These are phyloP conservation scores for Arthroderma sp. DNA, from an alignment of 2,329 filamentous ascomycete genomes.

Conservation along the genomic window DNA sequence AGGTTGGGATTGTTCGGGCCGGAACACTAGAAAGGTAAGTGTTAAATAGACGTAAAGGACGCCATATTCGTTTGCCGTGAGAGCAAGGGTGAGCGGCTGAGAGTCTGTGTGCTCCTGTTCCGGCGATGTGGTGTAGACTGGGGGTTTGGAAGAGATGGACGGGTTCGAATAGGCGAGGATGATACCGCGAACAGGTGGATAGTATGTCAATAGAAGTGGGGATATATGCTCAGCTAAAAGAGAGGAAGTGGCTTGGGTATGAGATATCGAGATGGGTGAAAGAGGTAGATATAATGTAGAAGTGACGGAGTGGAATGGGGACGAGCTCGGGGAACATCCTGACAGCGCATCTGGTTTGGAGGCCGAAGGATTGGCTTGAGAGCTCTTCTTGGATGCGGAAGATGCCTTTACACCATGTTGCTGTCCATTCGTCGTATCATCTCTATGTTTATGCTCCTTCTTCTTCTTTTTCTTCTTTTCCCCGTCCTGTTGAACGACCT, in stretches of 20 bases:
- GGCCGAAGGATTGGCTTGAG: conserved; percentile 14
- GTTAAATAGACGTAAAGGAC: conserved; percentile 81
- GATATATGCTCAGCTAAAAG: conserved; percentile 49
- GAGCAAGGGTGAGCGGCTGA: conserved; percentile 29
- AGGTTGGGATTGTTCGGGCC: conserved; percentile 57
- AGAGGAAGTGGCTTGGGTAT: conserved; percentile 41
- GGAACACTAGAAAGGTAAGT: conserved; percentile 72
- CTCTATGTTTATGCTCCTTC: conserved; percentile 6
- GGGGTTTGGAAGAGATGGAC: conserved; percentile 28
- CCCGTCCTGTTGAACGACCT: conserved; percentile 13
- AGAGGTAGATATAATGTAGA: conserved; percentile 58
- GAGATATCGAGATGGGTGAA: conserved; percentile 41
- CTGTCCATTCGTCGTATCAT: too few relatives aligned
- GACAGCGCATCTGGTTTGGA: conserved; percentile 6
- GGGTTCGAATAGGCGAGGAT: conserved; percentile 41
- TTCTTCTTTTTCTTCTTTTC: conserved; percentile 21
- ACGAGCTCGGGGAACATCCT: conserved; percentile 20
- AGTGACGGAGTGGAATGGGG: conserved; percentile 67
- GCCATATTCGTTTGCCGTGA: conserved; percentile 61
- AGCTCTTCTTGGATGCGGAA: not conserved
- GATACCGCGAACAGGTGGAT: conserved; percentile 45
- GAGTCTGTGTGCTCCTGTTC: conserved; percentile 19
- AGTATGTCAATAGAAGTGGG: conserved; percentile 51
- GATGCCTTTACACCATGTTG: too few relatives aligned
- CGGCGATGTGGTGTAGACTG: conserved; percentile 25